Evolutionary conservation across 2,329 filamentous ascomycete species (phyloP), one percentile per base, ranked within the genome.

Genomic region (Monosporascus sp.): DNA sequence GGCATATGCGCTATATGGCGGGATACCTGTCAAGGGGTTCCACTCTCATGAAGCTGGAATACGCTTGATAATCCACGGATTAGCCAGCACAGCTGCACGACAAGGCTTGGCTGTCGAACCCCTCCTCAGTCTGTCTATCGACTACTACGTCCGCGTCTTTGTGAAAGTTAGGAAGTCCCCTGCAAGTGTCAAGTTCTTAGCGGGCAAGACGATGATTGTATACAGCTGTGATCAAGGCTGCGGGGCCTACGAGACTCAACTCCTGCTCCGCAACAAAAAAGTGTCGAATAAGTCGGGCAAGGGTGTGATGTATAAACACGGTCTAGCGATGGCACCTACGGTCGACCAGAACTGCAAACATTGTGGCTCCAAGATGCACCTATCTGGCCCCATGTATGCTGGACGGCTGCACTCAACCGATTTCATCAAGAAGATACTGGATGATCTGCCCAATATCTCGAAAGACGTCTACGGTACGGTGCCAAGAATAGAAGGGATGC

Each of bases 311-410:
- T 93, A 88, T 73, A 96, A 97, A 67, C 87, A 95, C 66, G 78
- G 80, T 0, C 84, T 92, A 58, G 81, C 87, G 0, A 78, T 87
- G 64, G 92, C 80, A 0, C 91, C 92, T 1, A 80, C 82, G 1
- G 75, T 82, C 4, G 80, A 84, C 53, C 77, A 80, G 17, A 73
- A 78, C 40, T 99, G 94, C 70, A 79, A 85, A 55, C 91, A 97
- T 68, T 99, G 94, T 67, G 89, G 87, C 8, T 85, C 81, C 65
- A 93, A 88, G 67, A 95, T 87, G 72, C 94, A 97, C 70, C 70
- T 97, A 16, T 88, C 85, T 5, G 94, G 94, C 2, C 94, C 94
- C 1, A 97, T 99, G 93, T 99, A 92, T 74, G 92, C 84, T 37
- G 94, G 94, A 1, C 88, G 88, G 20, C 75, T 99, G 8, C 94